These are phyloP conservation scores for Dendrocalamus sinicus DNA, from an alignment of 176 grass and related monocot species.

Conservation along the genomic window DNA sequence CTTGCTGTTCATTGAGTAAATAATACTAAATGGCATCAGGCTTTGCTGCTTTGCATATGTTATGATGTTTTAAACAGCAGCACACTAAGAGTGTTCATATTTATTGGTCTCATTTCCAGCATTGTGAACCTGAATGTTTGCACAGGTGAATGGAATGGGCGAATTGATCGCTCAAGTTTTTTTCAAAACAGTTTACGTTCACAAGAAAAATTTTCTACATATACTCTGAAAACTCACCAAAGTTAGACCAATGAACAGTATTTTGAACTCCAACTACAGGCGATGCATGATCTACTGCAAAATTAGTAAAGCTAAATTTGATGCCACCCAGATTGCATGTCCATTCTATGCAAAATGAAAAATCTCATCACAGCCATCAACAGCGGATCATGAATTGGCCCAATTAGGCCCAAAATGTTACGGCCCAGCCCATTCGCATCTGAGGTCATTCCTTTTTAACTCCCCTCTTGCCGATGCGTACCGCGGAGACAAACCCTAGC, in stretches of 20 bases:
- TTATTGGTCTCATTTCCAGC: background rate
- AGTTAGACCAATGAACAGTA: too few species aligned
- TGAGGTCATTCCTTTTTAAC: background rate
- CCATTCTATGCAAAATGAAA: background rate
- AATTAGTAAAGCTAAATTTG: background rate
- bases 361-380: background rate
- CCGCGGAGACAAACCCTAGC: background rate
- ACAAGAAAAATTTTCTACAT: too few species aligned
- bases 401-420: background rate
- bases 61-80: slow-evolving; percentile 12
- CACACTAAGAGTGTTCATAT: background rate
- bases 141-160: background rate
- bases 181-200: background rate
- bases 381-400: background rate
- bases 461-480: background rate
- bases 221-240: too few species aligned
- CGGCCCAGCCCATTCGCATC: slow-evolving; percentile 7
- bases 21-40: background rate
- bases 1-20: slow-evolving; percentile 3
- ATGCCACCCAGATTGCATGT: background rate
- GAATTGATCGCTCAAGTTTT: background rate
- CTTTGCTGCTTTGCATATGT: slow-evolving; percentile 17
- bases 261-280: too few species aligned
- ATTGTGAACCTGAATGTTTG: background rate
- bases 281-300: background rate